Percentiles rank a stretch among this genome's conserved stretches.
These are phyloP conservation scores for Scheffersomyces titani DNA, from an alignment of 1,139 yeast genomes.

Conservation along the genomic window DNA sequence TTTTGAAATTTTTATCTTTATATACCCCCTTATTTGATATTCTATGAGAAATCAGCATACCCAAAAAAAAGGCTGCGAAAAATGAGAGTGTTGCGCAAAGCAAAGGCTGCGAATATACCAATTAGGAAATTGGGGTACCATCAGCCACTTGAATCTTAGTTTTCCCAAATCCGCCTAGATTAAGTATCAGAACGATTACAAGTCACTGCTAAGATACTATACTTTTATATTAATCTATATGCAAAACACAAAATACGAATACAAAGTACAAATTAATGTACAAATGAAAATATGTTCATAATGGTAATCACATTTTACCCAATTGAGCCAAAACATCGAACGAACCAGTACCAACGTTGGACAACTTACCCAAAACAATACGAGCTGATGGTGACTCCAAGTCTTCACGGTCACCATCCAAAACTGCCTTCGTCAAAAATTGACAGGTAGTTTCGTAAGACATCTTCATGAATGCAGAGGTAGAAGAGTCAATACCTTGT, in stretches of 20 bases:
- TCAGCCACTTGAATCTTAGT: not conserved
- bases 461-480: slow-evolving; percentile 98
- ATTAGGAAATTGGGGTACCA: not conserved
- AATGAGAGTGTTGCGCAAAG: not conserved
- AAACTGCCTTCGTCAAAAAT: slow-evolving; percentile 93
- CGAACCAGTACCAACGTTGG: slow-evolving; percentile 94
- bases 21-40: not conserved
- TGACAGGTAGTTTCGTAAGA: slow-evolving; percentile 98
- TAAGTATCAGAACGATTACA: too few species aligned
- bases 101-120: not conserved
- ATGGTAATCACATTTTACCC: slow-evolving; percentile 11
- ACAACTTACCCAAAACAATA: slow-evolving; percentile 88
- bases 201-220: not conserved
- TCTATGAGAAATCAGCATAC: not conserved
- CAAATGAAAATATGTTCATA: not conserved
- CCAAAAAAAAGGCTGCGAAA: not conserved
- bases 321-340: slow-evolving; percentile 81
- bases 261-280: not conserved
- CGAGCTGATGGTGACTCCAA: slow-evolving; percentile 94
- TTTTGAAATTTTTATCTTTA: not conserved
- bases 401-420: slow-evolving; percentile 87
- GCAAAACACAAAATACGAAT: not conserved
- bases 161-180: not conserved
- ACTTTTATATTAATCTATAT: slow-evolving; percentile 1
- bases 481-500: slow-evolving; percentile 95